These are phyloP conservation scores for Fusarium austroafricanum DNA, from an alignment of 2,329 filamentous ascomycete species.

Conservation along the genomic window DNA sequence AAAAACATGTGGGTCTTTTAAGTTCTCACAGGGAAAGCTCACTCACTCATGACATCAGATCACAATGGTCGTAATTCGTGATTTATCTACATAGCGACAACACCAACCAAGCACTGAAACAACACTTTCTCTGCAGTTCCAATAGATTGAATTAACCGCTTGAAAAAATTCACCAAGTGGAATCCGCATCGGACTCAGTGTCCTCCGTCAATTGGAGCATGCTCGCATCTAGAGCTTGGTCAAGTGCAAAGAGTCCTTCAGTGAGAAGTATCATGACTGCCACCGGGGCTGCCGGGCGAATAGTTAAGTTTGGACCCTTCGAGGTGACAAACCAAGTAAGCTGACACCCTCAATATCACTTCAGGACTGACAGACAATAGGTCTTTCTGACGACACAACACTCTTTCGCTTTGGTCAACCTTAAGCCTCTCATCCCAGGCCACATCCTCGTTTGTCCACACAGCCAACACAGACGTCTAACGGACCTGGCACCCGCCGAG, in stretches of 20 bases:
- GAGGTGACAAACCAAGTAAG: conserved; percentile 79
- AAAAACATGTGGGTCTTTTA: conserved; percentile 28
- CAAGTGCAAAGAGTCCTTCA: conserved; percentile 18
- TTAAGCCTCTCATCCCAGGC: conserved; percentile 92
- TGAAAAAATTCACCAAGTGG: background rate
- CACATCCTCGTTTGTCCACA: conserved; percentile 91
- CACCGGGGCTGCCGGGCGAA: conserved; percentile 39
- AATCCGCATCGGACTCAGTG: background rate
- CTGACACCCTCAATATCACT: background rate
- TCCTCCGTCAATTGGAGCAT: conserved; percentile 30
- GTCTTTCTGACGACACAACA: conserved; percentile 86
- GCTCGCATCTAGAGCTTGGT: conserved; percentile 31
- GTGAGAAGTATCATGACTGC: conserved; percentile 48
- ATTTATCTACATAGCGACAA: background rate
- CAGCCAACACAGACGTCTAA: conserved; percentile 75
- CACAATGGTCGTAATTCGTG: conserved; percentile 11
- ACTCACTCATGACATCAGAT: conserved; percentile 43
- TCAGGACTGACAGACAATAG: conserved; percentile 57
- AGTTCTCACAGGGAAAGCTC: conserved; percentile 17
- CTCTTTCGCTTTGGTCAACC: conserved; percentile 91
- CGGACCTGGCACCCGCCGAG: conserved; percentile 78
- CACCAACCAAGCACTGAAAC: background rate
- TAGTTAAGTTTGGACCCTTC: conserved; percentile 78
- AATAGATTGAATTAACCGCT: background rate
- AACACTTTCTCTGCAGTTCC: background rate